Conservation (phyloP, 441 rosid genomes). For the Manihot esculenta region DNA sequence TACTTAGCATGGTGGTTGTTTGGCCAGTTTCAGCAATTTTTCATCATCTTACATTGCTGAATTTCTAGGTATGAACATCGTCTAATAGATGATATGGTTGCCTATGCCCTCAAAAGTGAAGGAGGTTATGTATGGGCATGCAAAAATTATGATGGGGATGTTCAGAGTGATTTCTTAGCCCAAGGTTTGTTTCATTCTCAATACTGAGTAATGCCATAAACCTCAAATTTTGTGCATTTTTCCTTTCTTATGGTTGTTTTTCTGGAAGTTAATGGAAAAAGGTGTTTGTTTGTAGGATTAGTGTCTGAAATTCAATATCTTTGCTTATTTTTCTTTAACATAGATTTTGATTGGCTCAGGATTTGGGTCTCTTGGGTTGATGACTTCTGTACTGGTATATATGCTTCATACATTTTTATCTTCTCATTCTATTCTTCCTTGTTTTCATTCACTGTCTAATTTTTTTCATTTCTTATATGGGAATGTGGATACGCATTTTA, state of each 20-base stretch:
- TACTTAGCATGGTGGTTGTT: not conserved
- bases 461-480: not conserved
- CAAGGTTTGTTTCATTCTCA: slow-evolving; percentile 54
- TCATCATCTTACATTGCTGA: slow-evolving; percentile 6
- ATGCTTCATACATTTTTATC: slow-evolving; percentile 4
- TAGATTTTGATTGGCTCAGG: slow-evolving; percentile 42
- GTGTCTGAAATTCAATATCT: not conserved
- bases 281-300: not conserved
- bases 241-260: not conserved
- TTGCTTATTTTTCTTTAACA: slow-evolving; percentile 13
- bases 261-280: not conserved
- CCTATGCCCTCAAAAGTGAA: slow-evolving; percentile 87
- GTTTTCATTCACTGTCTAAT: not conserved
- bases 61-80: slow-evolving; percentile 84
- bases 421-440: not conserved
- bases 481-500: slow-evolving; percentile 23
- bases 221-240: not conserved
- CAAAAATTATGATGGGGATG: too few species aligned
- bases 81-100: slow-evolving; percentile 96
- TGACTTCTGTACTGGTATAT: slow-evolving; percentile 89
- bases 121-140: too few species aligned
- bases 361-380: slow-evolving; percentile 93
- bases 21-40: slow-evolving; percentile 10
- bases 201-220: not conserved
- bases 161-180: slow-evolving; percentile 95